A percentile compares a stretch with the other conserved stretches of the same genome.
These are phyloP conservation scores for Eimeria falciformis DNA, from an alignment of 169 alveolate species.

Conservation along the genomic window DNA sequence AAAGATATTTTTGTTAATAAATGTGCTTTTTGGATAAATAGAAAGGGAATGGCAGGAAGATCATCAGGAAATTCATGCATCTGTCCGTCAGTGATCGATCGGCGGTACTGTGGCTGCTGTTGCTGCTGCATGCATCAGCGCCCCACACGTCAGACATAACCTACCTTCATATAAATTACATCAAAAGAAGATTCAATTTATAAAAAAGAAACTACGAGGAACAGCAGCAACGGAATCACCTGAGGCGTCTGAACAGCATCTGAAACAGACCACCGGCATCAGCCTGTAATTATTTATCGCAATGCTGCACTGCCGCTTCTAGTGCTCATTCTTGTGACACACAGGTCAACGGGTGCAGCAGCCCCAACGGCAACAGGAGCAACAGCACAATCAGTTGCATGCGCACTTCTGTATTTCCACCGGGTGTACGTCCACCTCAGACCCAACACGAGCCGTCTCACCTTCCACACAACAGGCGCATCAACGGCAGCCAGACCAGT, in stretches of 20 bases:
- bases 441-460: neutral
- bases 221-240: neutral
- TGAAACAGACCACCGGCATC: constrained; percentile 8
- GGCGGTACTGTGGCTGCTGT: neutral
- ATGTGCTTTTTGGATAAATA: no score
- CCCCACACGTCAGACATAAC: constrained; percentile 37
- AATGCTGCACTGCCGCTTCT: neutral
- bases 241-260: neutral
- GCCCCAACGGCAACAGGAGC: neutral
- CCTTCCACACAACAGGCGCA: neutral
- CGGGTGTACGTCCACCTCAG: neutral
- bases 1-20: no score
- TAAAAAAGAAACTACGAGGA: neutral
- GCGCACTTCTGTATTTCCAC: neutral
- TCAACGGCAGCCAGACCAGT: neutral
- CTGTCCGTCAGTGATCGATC: no score
- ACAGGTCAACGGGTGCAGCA: neutral
- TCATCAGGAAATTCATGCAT: no score
- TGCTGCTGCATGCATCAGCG: constrained; percentile 10
- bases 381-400: neutral
- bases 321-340: neutral
- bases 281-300: neutral
- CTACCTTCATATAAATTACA: neutral
- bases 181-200: neutral
- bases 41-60: no score